These are phyloP conservation scores for Fusarium drepaniforme DNA, from an alignment of 2,329 filamentous ascomycete species.

Conservation along the genomic window DNA sequence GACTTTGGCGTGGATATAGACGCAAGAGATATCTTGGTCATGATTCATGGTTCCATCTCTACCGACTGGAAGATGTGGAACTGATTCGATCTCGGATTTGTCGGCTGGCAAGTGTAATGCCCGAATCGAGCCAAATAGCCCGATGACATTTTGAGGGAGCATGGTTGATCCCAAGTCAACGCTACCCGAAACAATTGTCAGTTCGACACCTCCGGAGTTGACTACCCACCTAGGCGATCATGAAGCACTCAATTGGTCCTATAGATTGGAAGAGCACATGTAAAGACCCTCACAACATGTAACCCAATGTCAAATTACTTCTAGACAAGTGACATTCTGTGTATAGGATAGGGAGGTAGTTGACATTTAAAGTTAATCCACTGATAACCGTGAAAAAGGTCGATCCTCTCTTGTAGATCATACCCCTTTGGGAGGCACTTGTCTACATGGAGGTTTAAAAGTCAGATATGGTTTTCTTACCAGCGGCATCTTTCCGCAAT, in stretches of 20 bases:
- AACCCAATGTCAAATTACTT: neutral
- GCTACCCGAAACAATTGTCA: neutral
- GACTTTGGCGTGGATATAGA: neutral
- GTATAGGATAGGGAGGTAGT: neutral
- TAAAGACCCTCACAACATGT: neutral
- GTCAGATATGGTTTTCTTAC: neutral
- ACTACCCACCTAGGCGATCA: neutral
- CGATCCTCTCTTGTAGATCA: neutral
- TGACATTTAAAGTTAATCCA: neutral
- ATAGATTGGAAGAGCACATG: neutral
- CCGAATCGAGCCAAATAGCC: neutral
- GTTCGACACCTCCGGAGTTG: neutral
- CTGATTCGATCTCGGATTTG: neutral
- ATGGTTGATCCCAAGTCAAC: neutral
- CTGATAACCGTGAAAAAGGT: neutral
- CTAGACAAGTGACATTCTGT: neutral
- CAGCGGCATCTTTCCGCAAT: neutral
- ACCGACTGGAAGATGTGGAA: neutral
- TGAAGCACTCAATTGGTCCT: neutral
- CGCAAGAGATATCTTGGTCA: neutral
- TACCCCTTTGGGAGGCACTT: neutral
- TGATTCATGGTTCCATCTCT: neutral
- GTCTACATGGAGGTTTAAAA: neutral
- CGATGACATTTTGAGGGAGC: neutral
- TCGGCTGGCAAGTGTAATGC: neutral